Conservation (phyloP, 208 protist genomes). For the Crithidia brevicula region DNA sequence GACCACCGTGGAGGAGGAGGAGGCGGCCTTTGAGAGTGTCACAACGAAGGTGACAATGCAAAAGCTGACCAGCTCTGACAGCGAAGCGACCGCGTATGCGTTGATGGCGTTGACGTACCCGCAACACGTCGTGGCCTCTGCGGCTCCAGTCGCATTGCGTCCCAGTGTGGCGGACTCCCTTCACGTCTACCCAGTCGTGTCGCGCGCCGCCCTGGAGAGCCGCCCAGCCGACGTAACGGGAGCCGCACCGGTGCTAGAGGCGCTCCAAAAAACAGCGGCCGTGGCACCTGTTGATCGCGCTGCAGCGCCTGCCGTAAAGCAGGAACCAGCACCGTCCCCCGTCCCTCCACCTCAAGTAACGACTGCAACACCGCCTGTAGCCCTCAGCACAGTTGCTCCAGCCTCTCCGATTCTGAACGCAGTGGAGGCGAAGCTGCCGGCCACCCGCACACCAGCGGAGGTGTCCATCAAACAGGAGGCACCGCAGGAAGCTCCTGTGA, state of each 20-base stretch:
- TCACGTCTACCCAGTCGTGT: slow-evolving; percentile 26
- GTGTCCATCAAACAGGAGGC: no score
- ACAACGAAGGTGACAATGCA: slow-evolving; percentile 11
- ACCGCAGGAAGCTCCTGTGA: neutral
- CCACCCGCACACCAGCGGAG: neutral
- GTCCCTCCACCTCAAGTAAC: neutral
- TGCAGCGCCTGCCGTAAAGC: neutral
- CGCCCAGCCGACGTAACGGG: neutral
- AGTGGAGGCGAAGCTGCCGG: neutral
- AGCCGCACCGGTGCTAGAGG: neutral
- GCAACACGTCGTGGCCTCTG: neutral
- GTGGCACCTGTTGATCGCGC: neutral
- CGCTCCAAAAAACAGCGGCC: neutral
- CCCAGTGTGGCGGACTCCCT: neutral
- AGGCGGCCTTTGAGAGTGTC: slow-evolving; percentile 9
- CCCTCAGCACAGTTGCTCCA: neutral
- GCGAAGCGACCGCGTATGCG: slow-evolving; percentile 3
- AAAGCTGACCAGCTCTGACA: neutral
- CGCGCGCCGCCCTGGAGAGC: slow-evolving; percentile 19
- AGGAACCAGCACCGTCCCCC: neutral
- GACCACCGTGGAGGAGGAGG: slow-evolving; percentile 5
- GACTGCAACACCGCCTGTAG: neutral
- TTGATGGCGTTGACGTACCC: slow-evolving; percentile 20
- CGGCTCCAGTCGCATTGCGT: slow-evolving; percentile 5
- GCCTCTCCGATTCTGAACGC: neutral